These are phyloP conservation scores for Sisymbrium altissimum DNA, from an alignment of 345 rosid genomes.

Conservation along the genomic window DNA sequence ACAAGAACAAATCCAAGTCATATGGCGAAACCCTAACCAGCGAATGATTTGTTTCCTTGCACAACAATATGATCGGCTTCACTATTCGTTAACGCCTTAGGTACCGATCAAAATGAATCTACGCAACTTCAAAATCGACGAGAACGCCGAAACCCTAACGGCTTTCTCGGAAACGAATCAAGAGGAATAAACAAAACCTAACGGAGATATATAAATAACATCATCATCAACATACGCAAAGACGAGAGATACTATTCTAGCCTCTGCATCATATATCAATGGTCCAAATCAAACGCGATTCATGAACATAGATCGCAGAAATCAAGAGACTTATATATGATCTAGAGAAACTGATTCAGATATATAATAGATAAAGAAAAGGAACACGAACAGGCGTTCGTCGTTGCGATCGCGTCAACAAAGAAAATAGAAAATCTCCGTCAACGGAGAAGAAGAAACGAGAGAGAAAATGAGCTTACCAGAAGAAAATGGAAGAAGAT, in stretches of 20 bases:
- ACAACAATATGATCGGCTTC: not conserved
- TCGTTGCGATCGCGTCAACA: conserved; percentile 8
- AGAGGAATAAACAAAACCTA: not conserved
- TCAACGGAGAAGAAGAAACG: not conserved
- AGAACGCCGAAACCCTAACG: not conserved
- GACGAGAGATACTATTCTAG: not conserved
- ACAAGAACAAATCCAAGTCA: conserved; percentile 10
- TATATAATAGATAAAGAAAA: not conserved
- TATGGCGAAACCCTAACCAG: not conserved
- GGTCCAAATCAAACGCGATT: not conserved
- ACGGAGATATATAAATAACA: not conserved
- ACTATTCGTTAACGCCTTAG: not conserved
- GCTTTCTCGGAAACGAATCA: not conserved
- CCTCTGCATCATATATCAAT: not conserved
- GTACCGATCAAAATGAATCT: conserved; percentile 1
- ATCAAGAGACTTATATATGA: not conserved
- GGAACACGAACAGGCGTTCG: not conserved
- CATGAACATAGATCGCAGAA: conserved; percentile 16
- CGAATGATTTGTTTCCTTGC: not conserved
- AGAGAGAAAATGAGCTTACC: conserved; percentile 29
- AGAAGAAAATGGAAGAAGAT: not conserved
- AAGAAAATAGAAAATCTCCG: not conserved
- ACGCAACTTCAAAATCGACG: not conserved
- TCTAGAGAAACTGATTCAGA: not conserved
- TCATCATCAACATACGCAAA: not conserved